Conservation (phyloP, 768 basidiomycete genomes). For the Suillus clintonianus region DNA sequence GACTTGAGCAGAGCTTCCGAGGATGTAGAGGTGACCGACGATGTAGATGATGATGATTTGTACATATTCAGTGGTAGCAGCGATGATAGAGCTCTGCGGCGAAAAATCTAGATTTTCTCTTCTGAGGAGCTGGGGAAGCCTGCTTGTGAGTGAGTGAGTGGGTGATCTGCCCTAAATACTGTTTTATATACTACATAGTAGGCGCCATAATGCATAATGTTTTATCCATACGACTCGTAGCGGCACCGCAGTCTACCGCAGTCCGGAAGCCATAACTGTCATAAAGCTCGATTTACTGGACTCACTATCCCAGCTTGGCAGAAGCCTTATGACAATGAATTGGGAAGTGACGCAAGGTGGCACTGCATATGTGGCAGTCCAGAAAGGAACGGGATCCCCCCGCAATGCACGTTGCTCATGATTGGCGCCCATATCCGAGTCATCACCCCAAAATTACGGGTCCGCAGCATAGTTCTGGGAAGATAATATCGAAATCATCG, state of each 20-base stretch:
- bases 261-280: not conserved
- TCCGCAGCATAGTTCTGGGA: not conserved
- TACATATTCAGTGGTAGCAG: not conserved
- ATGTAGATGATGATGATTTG: not conserved
- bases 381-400: not conserved
- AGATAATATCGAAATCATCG: not conserved
- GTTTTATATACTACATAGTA: not conserved
- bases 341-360: no score
- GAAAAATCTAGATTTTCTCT: not conserved
- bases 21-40: not conserved
- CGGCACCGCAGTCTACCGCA: not conserved
- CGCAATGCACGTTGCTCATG: not conserved
- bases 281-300: no score
- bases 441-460: not conserved
- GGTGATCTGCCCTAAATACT: not conserved
- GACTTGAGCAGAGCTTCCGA: conserved; percentile 1
- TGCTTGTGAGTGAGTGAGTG: not conserved
- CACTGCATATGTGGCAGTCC: no score
- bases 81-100: not conserved
- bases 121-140: not conserved
- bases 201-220: not conserved
- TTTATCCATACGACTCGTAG: not conserved
- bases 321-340: no score
- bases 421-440: not conserved
- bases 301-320: not conserved